Evolutionary conservation across 2,329 filamentous ascomycete species (phyloP).

Genomic region (Byssochlamys sp.): DNA sequence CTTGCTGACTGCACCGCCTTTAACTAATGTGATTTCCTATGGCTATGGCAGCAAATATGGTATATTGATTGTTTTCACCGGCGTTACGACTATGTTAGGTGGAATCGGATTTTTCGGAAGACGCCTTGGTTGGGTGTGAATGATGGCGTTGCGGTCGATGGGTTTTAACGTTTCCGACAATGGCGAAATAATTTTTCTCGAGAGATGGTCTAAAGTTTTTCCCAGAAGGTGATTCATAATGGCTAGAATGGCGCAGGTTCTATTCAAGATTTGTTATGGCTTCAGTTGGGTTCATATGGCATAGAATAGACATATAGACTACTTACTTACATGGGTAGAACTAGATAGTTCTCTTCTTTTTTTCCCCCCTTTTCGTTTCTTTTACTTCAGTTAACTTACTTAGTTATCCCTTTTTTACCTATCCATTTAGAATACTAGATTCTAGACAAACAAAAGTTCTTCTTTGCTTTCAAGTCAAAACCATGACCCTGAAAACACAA

Average conservation of each 20-base stretch:
- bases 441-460: no score
- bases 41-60: constrained; percentile 3
- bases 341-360: no score
- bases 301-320: background rate
- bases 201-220: background rate
- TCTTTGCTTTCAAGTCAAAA: no score
- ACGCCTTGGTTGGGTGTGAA: background rate
- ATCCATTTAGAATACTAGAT: no score
- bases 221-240: background rate
- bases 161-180: background rate
- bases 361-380: no score
- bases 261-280: background rate
- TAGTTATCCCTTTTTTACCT: no score
- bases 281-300: background rate
- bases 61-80: constrained; percentile 5
- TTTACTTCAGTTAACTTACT: no score
- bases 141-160: background rate
- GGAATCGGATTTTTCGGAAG: background rate
- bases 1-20: background rate
- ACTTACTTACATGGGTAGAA: no score
- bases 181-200: background rate
- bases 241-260: background rate
- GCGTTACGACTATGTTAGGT: background rate
- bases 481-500: no score
- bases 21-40: background rate